Evolutionary conservation across 768 basidiomycete species (phyloP).

Genomic region (Boletus speciosus): DNA sequence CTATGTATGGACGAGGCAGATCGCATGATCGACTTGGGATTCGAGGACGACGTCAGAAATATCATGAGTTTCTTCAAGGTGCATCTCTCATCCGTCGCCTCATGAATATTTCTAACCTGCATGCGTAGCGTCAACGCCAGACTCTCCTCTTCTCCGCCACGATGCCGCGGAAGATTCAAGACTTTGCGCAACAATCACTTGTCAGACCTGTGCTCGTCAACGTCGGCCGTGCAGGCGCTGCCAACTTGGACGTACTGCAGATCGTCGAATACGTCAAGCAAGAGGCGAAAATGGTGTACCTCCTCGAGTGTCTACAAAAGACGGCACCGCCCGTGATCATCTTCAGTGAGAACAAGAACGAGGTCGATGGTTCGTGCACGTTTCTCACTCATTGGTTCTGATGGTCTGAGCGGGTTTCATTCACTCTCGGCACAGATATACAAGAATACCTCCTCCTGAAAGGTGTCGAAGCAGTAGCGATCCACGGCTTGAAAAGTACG

Average conservation of each 20-base stretch:
- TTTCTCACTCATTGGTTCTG: neutral
- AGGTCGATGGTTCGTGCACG: conserved; percentile 82
- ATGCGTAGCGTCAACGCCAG: conserved; percentile 82
- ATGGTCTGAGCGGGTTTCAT: neutral
- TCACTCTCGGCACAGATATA: conserved; percentile 63
- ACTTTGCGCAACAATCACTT: conserved; percentile 96
- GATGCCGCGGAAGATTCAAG: conserved; percentile 98
- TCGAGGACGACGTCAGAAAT: conserved; percentile 97
- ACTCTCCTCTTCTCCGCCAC: conserved; percentile 97
- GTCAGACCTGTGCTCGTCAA: conserved; percentile 94
- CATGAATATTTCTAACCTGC: neutral
- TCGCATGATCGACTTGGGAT: conserved; percentile 98
- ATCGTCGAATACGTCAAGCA: conserved; percentile 99
- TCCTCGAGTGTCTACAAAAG: conserved; percentile 96
- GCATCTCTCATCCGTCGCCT: conserved; percentile 14
- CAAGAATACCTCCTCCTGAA: conserved; percentile 96
- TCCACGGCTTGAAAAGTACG: conserved; percentile 95
- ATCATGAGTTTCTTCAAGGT: conserved; percentile 99
- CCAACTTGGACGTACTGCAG: conserved; percentile 93
- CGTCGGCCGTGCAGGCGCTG: conserved; percentile 96
- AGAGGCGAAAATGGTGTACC: conserved; percentile 99
- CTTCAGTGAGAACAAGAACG: conserved; percentile 99
- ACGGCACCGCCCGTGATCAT: conserved; percentile 97
- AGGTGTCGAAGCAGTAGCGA: conserved; percentile 97
- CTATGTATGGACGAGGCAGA: conserved; percentile 99